Conservation (phyloP, 352 stramenopile genomes). For the Detonula confervacea region DNA sequence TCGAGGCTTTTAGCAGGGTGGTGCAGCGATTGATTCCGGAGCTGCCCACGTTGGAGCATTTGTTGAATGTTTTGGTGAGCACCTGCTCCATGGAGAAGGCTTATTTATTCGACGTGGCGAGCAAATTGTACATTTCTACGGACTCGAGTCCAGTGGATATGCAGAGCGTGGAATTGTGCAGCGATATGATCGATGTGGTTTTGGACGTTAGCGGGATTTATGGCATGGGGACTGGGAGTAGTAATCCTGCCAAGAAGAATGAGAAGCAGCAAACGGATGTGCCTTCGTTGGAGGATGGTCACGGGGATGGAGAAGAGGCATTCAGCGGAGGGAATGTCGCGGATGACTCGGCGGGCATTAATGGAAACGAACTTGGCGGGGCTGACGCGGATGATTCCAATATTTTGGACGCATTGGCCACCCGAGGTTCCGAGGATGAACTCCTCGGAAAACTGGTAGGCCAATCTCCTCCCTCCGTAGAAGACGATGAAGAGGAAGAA, state of each 20-base stretch:
- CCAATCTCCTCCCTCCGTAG: constrained; percentile 43
- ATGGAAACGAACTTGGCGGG: constrained; percentile 11
- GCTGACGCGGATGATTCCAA: constrained; percentile 9
- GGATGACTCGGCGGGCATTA: neutral
- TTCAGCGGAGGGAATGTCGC: neutral
- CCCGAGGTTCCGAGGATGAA: constrained; percentile 55
- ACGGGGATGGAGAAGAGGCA: constrained; percentile 5
- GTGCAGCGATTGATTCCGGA: constrained; percentile 98
- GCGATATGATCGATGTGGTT: constrained; percentile 99
- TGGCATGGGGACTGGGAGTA: constrained; percentile 65
- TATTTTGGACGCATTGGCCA: neutral
- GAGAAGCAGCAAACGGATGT: neutral
- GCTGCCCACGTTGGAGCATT: constrained; percentile 95
- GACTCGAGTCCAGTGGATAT: constrained; percentile 98
- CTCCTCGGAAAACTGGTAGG: constrained; percentile 73
- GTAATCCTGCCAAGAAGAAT: constrained; percentile 16
- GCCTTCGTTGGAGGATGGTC: constrained; percentile 15
- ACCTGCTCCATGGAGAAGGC: constrained; percentile 99
- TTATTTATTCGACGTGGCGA: constrained; percentile 98
- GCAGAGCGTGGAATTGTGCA: constrained; percentile 97
- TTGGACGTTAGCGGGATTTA: constrained; percentile 99
- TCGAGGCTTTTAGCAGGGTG: constrained; percentile 96
- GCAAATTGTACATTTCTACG: constrained; percentile 98
- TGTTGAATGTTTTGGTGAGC: constrained; percentile 95
- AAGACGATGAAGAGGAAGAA: constrained; percentile 75